These are phyloP conservation scores for Babesia divergens DNA, from an alignment of 169 alveolate species.

Conservation along the genomic window DNA sequence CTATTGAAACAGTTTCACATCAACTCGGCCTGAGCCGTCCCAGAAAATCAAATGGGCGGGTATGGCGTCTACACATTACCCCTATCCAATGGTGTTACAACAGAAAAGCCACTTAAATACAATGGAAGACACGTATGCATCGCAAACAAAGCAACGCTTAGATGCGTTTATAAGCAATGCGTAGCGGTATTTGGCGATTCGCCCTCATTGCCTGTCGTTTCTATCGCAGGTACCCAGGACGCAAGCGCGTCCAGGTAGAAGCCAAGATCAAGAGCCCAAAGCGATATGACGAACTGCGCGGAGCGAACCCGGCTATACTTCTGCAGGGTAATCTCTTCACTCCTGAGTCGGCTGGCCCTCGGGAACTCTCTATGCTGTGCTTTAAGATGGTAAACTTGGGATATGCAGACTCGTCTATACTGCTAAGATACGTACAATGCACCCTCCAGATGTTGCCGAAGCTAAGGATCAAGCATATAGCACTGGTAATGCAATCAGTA, in stretches of 20 bases:
- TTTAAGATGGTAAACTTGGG: conserved; percentile 53
- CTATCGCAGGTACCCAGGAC: conserved; percentile 50
- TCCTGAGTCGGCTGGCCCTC: conserved; percentile 61
- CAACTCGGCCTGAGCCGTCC: too few relatives aligned
- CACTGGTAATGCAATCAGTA: conserved; percentile 45
- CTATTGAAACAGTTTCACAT: too few relatives aligned
- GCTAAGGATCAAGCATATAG: conserved; percentile 46
- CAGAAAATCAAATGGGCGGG: background rate
- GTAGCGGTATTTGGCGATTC: conserved; percentile 4
- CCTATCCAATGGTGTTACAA: background rate
- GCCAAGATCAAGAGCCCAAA: conserved; percentile 32
- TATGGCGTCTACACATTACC: background rate
- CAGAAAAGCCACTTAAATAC: too few relatives aligned
- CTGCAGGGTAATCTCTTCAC: conserved; percentile 55
- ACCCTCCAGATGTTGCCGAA: conserved; percentile 4
- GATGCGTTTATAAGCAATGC: background rate
- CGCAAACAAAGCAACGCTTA: background rate
- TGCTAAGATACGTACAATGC: conserved; percentile 44
- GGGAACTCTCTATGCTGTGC: conserved; percentile 61
- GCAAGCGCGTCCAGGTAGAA: conserved; percentile 41
- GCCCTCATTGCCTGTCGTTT: background rate
- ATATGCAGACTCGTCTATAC: conserved; percentile 42
- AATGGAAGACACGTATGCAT: background rate
- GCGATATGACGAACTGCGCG: conserved; percentile 26
- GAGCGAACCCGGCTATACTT: conserved; percentile 32